Evolutionary conservation across 1,284 basidiomycete genomes (phyloP), one percentile per base, ranked within the genome.

Genomic region (Sporisorium graminicola): DNA sequence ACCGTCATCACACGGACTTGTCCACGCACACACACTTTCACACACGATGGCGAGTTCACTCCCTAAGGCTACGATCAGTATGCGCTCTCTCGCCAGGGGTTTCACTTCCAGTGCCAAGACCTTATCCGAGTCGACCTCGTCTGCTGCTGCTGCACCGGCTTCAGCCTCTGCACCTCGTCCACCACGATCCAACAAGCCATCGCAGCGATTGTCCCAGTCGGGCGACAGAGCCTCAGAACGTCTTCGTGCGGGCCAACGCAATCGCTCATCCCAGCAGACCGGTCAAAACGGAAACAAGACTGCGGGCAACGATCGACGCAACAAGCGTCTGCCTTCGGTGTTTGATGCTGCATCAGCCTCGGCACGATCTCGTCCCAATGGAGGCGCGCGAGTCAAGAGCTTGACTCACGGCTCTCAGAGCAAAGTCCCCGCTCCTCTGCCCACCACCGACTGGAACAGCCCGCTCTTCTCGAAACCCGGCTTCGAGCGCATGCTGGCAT

Each of bases 361-460:
- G 18, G 33, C 42, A 22, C 53, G 42, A 1, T 29, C 27, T 5
- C 58, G 63, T 22, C 29, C 57, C 14, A 46, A 26, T 27, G 27
- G 56, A 16, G 56, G 43, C 7, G 16, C 31, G 8, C 22, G 49
- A n/a, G 24, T 63, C 46, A 65, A 65, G 31, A 52, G 56, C n/a
- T 13, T 60, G 0, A 31, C 40, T 7, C 49, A 53, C 29, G 35
- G 37, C 24, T 35, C 42, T 24, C 27, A 8, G 26, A 57, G 8
- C 22, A 60, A 66, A 43, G 24, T 58, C 54, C 43, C 71, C 5
- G 71, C 71, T 16, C 71, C 58, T 7, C 7, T 61, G 20, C 60
- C 64, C 5, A 58, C 18, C 22, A 74, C 72, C 33, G 66, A 74
- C 44, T 74, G 72, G 72, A 74, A 74, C 63, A 74, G 42, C 20